Evolutionary conservation across 768 basidiomycete genomes (phyloP).

Genomic region (Kwoniella shandongensis): DNA sequence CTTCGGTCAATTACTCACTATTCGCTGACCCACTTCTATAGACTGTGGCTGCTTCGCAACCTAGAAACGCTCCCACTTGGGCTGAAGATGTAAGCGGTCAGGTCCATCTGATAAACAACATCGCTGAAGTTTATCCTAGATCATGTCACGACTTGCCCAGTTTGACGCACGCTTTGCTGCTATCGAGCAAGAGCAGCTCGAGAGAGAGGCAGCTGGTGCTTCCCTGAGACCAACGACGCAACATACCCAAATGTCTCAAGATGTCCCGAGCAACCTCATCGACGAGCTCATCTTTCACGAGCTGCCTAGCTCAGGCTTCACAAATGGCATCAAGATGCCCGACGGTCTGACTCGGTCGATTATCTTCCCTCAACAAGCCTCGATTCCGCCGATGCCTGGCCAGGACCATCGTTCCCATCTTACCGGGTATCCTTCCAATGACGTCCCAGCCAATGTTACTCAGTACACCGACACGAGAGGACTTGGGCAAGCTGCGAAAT

Average conservation of each 20-base stretch:
- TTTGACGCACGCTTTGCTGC: constrained; percentile 37
- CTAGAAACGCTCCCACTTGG: constrained; percentile 29
- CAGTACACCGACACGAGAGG: background rate
- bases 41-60: constrained; percentile 1
- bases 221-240: background rate
- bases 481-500: no score
- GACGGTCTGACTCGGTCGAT: constrained; percentile 13
- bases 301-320: constrained; percentile 16
- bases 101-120: background rate
- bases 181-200: constrained; percentile 25
- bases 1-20: no score
- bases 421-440: background rate
- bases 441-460: background rate
- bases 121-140: constrained; percentile 7
- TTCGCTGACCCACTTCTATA: no score
- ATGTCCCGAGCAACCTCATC: constrained; percentile 30
- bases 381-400: constrained; percentile 8
- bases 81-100: constrained; percentile 26
- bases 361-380: constrained; percentile 7
- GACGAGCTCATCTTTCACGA: constrained; percentile 39
- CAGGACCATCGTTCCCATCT: background rate
- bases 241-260: constrained; percentile 16
- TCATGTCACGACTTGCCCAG: constrained; percentile 31
- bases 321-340: constrained; percentile 10
- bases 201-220: background rate